Evolutionary conservation across 1,284 basidiomycete genomes (phyloP).

Genomic region (Puccinia hordei): DNA sequence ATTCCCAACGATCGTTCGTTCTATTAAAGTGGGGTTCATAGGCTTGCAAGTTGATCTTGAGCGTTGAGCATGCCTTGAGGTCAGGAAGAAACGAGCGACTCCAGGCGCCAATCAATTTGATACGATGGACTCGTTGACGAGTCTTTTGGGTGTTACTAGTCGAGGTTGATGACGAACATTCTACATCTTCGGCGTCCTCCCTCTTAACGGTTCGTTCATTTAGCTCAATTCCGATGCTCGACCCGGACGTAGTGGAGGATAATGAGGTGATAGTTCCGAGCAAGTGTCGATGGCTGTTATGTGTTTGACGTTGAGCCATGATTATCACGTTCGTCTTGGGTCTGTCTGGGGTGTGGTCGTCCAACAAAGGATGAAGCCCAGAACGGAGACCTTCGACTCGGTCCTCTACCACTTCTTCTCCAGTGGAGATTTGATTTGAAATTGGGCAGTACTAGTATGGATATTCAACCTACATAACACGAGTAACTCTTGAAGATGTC

Average conservation of each 20-base stretch:
- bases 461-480: too few relatives aligned
- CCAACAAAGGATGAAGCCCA: not conserved
- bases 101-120: not conserved
- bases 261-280: not conserved
- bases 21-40: slow-evolving; percentile 4
- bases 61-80: not conserved
- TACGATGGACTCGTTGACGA: slow-evolving; percentile 1
- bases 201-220: not conserved
- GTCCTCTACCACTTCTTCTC: too few relatives aligned
- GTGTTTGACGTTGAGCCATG: too few relatives aligned
- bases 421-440: too few relatives aligned
- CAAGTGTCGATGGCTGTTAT: not conserved
- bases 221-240: not conserved
- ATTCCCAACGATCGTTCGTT: not conserved
- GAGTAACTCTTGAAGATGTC: too few relatives aligned
- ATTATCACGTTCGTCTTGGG: too few relatives aligned
- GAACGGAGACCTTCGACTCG: not conserved
- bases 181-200: not conserved
- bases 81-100: not conserved
- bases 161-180: not conserved
- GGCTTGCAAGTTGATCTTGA: slow-evolving; percentile 12
- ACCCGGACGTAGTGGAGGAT: not conserved
- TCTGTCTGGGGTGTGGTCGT: too few relatives aligned
- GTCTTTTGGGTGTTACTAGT: not conserved
- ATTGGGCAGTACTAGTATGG: too few relatives aligned